Evolutionary conservation across 2,329 filamentous ascomycete species (phyloP), one percentile per base, ranked within the genome.

Genomic region (Diaporthe citri): DNA sequence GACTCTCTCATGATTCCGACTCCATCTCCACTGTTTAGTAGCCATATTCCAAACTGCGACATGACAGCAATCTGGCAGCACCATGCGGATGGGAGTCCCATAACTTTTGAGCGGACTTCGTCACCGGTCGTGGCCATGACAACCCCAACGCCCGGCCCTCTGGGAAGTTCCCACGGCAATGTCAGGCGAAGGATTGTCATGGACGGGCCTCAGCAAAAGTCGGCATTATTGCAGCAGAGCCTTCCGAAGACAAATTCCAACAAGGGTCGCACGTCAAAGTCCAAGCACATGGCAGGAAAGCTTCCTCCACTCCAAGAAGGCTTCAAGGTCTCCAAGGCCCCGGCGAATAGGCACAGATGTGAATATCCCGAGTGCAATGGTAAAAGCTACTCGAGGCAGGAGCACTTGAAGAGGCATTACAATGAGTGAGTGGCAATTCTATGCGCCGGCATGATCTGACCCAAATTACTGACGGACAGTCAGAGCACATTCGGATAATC

Each of bases 361-460:
- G 64, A 71, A 43, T 72, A 64, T 12, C 71, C 71, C 39, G 57
- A 70, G 64, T 76, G 75, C 56, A 71, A 76, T 6, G 74, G 74
- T 4, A 74, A 72, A 48, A 69, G 59, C 28, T 76, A 76, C 51
- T 72, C 67, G 3, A 74, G 75, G 36, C 60, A 70, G 20, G 75
- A 76, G 51, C 75, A 76, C 55, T 41, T 76, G 51, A 76, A 76
- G 46, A 71, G 75, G 28, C 75, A 76, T 66, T 71, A 74, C 15
- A 72, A 69, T 36, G 72, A 71, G 75, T 76, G 31, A 71, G 75
- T 74, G 20, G 20, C 25, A 4, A 6, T 25, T 7, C 9, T 6
- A 8, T 13, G 22, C 17, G 12, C 17, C 20, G 12, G 17, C 20
- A 6, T n/a, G 4, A 15, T 31, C n/a, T 28, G 8, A 17, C 20